These are phyloP conservation scores for Calendula officinalis DNA, from an alignment of 129 eudicot genomes.

Conservation along the genomic window DNA sequence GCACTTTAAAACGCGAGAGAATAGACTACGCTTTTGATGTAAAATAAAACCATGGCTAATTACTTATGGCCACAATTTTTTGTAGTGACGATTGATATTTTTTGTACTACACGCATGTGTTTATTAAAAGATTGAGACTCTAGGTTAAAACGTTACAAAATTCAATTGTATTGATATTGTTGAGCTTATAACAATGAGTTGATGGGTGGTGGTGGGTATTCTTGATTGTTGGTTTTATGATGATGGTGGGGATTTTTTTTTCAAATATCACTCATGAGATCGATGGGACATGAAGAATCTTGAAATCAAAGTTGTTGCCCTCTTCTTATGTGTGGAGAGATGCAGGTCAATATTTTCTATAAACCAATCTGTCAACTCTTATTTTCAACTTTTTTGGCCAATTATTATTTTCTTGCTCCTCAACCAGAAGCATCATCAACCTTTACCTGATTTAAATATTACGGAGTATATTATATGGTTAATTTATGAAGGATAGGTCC, in stretches of 20 bases:
- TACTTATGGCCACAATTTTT: no score
- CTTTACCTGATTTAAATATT: conserved; percentile 23
- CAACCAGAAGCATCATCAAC: conserved; percentile 33
- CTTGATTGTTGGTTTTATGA: conserved; percentile 30
- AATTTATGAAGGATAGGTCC: conserved; percentile 22
- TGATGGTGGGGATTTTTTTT: conserved; percentile 34
- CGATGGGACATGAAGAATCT: conserved; percentile 72
- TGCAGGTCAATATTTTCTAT: conserved; percentile 58
- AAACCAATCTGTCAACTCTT: conserved; percentile 50
- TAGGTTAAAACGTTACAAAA: no score
- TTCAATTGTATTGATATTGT: background rate
- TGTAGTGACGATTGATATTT: no score
- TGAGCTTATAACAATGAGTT: conserved; percentile 9
- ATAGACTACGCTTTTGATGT: no score
- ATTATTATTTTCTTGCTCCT: conserved; percentile 34
- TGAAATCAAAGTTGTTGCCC: conserved; percentile 30
- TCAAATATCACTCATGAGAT: conserved; percentile 38
- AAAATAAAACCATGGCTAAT: no score
- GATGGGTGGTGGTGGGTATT: conserved; percentile 18
- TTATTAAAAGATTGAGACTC: background rate
- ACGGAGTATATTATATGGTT: background rate
- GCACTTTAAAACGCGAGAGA: no score
- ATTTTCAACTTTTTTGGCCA: conserved; percentile 17
- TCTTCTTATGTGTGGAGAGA: conserved; percentile 45
- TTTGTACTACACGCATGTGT: no score